Evolutionary conservation across 257 asterid species (phyloP).

Genomic region (Solanum medicagineum): DNA sequence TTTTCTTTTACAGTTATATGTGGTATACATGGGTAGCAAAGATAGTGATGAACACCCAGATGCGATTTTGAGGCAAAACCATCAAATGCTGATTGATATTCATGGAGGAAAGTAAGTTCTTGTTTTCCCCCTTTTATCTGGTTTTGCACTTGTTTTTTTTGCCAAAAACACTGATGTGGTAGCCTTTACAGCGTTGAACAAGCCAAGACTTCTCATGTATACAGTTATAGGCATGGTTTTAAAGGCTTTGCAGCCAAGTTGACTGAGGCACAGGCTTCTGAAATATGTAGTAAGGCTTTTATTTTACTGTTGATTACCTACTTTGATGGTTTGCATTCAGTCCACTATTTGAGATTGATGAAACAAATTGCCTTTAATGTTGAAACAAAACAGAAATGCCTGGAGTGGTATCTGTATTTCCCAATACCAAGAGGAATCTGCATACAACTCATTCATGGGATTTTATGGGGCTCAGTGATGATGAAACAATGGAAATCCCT

Average conservation of each 20-base stretch:
- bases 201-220: slow-evolving; percentile 77
- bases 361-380: not conserved
- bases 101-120: slow-evolving; percentile 63
- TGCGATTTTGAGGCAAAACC: slow-evolving; percentile 62
- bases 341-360: not conserved
- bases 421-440: slow-evolving; percentile 59
- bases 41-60: slow-evolving; percentile 53
- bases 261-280: slow-evolving; percentile 70
- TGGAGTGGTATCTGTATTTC: slow-evolving; percentile 90
- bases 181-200: slow-evolving; percentile 46
- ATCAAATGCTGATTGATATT: slow-evolving; percentile 55
- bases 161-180: not conserved
- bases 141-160: not conserved
- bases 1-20: slow-evolving; percentile 46
- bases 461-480: slow-evolving; percentile 76
- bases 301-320: not conserved
- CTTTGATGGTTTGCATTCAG: not conserved
- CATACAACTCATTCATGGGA: slow-evolving; percentile 99
- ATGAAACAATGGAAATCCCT: slow-evolving; percentile 85
- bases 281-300: slow-evolving; percentile 47
- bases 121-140: not conserved
- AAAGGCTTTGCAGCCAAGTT: slow-evolving; percentile 96
- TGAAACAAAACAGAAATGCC: slow-evolving; percentile 61
- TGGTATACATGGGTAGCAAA: slow-evolving; percentile 88
- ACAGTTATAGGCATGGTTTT: slow-evolving; percentile 81